Conservation (phyloP, 192 early-diverging fungal genomes). For the Backusella sp. region DNA sequence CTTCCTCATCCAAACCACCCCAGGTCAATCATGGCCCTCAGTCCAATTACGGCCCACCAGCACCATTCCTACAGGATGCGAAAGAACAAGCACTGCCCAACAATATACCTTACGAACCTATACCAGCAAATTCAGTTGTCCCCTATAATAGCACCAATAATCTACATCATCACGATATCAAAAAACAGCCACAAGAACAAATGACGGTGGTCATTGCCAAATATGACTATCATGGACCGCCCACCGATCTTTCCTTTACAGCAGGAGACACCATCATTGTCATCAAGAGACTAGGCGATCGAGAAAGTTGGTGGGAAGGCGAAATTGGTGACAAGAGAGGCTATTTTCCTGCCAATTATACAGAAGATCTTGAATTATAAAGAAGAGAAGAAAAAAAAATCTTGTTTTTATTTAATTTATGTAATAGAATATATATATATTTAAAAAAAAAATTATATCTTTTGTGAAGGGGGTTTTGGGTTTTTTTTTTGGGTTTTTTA, state of each 20-base stretch:
- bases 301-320: slow-evolving; percentile 43
- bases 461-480: no score
- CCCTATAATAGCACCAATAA: not conserved
- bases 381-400: not conserved
- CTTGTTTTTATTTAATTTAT: slow-evolving; percentile 10
- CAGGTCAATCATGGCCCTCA: not conserved
- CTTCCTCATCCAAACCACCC: not conserved
- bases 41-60: not conserved
- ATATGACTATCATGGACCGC: slow-evolving; percentile 38
- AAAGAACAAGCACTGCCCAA: not conserved
- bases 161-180: not conserved
- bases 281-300: slow-evolving; percentile 15
- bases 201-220: slow-evolving; percentile 21
- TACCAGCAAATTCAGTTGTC: not conserved
- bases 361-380: not conserved
- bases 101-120: not conserved
- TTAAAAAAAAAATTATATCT: not conserved
- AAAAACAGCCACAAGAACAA: not conserved
- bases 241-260: slow-evolving; percentile 32
- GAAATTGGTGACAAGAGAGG: slow-evolving; percentile 19
- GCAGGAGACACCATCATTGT: slow-evolving; percentile 41
- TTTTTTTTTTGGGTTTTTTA: no score
- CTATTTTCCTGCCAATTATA: slow-evolving; percentile 26
- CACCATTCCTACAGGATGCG: not conserved
- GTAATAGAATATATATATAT: not conserved